A percentile compares a stretch with the other conserved stretches of the same genome.
These are phyloP conservation scores for Dactylellina haptotyla DNA, from an alignment of 2,329 filamentous ascomycete species.

Conservation along the genomic window DNA sequence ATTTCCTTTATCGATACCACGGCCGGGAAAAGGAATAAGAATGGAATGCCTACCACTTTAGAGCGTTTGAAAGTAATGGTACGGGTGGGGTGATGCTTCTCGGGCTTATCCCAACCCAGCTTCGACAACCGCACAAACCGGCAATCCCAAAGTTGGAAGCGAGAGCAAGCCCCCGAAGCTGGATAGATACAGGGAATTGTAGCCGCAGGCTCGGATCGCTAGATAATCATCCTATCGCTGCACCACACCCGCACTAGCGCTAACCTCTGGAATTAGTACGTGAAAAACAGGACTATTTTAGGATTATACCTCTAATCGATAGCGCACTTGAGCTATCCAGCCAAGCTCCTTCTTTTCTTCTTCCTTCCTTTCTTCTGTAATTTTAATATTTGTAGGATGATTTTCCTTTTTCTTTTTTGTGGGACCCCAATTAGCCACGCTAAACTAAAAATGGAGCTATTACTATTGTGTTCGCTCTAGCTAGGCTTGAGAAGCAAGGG, in stretches of 20 bases:
- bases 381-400: background rate
- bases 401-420: constrained; percentile 3
- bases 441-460: constrained; percentile 1
- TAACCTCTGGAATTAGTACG: background rate
- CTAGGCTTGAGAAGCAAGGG: background rate
- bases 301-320: constrained; percentile 53
- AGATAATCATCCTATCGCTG: constrained; percentile 7
- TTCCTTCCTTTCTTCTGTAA: constrained; percentile 6
- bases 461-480: background rate
- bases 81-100: constrained; percentile 19
- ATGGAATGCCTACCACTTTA: constrained; percentile 18
- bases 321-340: constrained; percentile 36
- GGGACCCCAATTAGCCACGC: background rate
- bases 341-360: constrained; percentile 17
- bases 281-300: constrained; percentile 46
- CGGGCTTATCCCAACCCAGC: too few relatives aligned
- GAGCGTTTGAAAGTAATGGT: constrained; percentile 41
- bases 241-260: constrained; percentile 28
- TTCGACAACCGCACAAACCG: constrained; percentile 22
- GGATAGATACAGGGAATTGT: constrained; percentile 39
- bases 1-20: background rate
- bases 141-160: constrained; percentile 30
- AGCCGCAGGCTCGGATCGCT: constrained; percentile 53
- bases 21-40: background rate
- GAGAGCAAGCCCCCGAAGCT: constrained; percentile 44